A percentile compares a stretch with the other conserved stretches of the same genome.
Evolutionary conservation across 495 filamentous ascomycete species (phyloP).

Genomic region (Cairneyella variabilis): DNA sequence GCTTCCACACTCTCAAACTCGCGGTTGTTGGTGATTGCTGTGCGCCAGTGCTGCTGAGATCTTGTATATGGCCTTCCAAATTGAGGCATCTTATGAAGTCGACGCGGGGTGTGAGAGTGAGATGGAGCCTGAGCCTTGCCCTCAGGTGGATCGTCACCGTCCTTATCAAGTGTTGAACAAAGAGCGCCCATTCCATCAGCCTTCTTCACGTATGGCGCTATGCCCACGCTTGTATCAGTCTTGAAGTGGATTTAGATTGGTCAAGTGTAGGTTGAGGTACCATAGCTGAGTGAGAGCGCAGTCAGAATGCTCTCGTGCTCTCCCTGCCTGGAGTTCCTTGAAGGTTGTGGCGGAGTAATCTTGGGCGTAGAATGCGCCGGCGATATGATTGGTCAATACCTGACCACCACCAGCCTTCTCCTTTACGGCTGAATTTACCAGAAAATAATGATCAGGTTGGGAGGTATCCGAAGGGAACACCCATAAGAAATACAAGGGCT

Average conservation of each 20-base stretch:
- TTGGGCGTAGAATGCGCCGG: neutral
- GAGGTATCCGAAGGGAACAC: too few species aligned
- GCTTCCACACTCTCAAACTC: constrained; percentile 11
- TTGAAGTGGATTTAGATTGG: neutral
- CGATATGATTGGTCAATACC: neutral
- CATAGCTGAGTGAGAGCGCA: constrained; percentile 9
- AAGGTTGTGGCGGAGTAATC: neutral
- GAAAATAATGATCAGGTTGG: too few species aligned
- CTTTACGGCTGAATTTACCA: neutral
- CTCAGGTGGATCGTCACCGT: constrained; percentile 17
- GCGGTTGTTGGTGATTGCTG: neutral
- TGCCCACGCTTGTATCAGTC: constrained; percentile 12
- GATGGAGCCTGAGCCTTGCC: constrained; percentile 16
- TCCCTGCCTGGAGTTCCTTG: neutral
- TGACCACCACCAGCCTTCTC: neutral
- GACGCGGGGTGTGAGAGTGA: constrained; percentile 9
- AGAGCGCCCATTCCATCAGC: constrained; percentile 22
- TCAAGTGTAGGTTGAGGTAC: neutral
- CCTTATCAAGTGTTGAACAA: constrained; percentile 25
- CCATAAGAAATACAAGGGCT: too few species aligned
- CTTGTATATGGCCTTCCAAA: neutral
- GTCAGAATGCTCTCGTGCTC: constrained; percentile 7
- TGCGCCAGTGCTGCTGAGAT: constrained; percentile 14
- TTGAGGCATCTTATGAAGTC: constrained; percentile 22
- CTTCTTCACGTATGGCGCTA: constrained; percentile 9